Evolutionary conservation across 192 early-diverging fungal species (phyloP).

Genomic region (Linnemannia schmuckeri): DNA sequence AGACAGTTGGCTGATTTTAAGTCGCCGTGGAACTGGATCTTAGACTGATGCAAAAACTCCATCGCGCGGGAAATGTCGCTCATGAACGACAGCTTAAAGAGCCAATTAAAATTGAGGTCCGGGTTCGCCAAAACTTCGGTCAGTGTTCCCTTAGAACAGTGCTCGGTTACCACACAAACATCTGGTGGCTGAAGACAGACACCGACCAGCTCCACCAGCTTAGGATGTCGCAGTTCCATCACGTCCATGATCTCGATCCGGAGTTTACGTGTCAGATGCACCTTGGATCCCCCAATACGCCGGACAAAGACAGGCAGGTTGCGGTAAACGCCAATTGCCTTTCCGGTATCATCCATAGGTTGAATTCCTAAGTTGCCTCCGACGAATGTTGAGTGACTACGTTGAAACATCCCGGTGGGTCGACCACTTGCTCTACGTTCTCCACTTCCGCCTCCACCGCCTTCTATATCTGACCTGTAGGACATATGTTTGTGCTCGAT

Average conservation of each 20-base stretch:
- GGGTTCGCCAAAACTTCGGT: conserved; percentile 56
- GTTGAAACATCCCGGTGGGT: conserved; percentile 35
- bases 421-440: neutral
- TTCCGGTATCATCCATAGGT: conserved; percentile 44
- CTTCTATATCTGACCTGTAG: neutral
- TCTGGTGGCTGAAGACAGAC: conserved; percentile 54
- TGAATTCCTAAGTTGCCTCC: conserved; percentile 40
- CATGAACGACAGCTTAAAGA: conserved; percentile 62
- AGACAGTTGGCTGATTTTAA: conserved; percentile 54
- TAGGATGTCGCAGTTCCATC: conserved; percentile 57
- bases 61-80: conserved; percentile 60
- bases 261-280: conserved; percentile 35
- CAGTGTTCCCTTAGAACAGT: conserved; percentile 61
- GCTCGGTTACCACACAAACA: conserved; percentile 58
- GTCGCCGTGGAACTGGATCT: conserved; percentile 56
- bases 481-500: conserved; percentile 4
- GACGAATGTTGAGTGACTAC: conserved; percentile 49
- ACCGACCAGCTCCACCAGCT: conserved; percentile 58
- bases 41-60: conserved; percentile 61
- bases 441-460: neutral
- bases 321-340: conserved; percentile 49
- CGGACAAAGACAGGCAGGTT: conserved; percentile 55
- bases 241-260: conserved; percentile 55
- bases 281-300: conserved; percentile 40
- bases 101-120: conserved; percentile 59